Percentiles rank a stretch among this genome's conserved stretches.
These are phyloP conservation scores for Alternaria novae-zelandiae DNA, from an alignment of 2,329 filamentous ascomycete species.

Conservation along the genomic window DNA sequence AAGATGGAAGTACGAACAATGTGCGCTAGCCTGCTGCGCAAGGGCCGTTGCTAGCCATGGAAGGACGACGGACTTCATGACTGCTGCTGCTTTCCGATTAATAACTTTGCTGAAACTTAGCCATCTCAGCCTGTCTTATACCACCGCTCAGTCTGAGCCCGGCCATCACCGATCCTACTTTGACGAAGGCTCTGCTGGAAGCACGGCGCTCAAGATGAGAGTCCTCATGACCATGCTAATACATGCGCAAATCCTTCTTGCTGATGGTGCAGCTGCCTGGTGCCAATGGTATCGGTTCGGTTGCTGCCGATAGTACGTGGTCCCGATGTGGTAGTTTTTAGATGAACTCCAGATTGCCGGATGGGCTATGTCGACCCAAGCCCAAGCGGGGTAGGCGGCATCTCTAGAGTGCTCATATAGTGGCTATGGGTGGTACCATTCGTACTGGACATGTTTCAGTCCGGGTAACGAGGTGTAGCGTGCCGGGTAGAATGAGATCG, in stretches of 20 bases:
- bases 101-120: neutral
- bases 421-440: neutral
- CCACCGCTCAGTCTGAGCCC: neutral
- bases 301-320: neutral
- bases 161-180: neutral
- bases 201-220: neutral
- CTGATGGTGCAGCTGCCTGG: neutral
- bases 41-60: neutral
- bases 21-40: neutral
- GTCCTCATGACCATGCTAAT: neutral
- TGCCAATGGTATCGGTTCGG: neutral
- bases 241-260: neutral
- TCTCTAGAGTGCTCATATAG: neutral
- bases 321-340: constrained; percentile 4
- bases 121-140: neutral
- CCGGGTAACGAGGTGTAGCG: neutral
- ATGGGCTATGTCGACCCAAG: constrained; percentile 1
- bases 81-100: neutral
- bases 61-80: neutral
- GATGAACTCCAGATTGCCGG: constrained; percentile 13
- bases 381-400: neutral
- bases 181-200: neutral
- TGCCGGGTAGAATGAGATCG: neutral
- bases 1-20: neutral
- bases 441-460: neutral